A percentile compares a stretch with the other conserved stretches of the same genome.
Evolutionary conservation across 2,329 filamentous ascomycete genomes (phyloP).

Genomic region (Cordyceps farinosa): DNA sequence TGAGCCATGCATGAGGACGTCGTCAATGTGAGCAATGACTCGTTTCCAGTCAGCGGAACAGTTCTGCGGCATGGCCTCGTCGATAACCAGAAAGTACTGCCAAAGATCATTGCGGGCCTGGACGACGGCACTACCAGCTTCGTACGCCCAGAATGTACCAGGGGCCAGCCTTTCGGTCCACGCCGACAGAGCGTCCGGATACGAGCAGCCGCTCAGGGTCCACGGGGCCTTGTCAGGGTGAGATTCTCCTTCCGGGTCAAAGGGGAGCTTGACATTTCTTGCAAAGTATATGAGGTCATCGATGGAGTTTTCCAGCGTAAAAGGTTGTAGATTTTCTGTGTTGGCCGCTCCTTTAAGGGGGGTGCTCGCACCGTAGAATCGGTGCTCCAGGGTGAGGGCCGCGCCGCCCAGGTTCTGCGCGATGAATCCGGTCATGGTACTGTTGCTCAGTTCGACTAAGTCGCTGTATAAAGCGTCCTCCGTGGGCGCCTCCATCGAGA

Average conservation of each 20-base stretch:
- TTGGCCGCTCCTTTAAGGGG: slow-evolving; percentile 55
- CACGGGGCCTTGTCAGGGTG: slow-evolving; percentile 64
- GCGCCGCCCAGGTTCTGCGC: slow-evolving; percentile 65
- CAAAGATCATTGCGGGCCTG: slow-evolving; percentile 73
- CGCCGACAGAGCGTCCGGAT: slow-evolving; percentile 71
- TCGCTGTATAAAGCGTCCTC: slow-evolving; percentile 59
- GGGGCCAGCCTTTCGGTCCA: slow-evolving; percentile 71
- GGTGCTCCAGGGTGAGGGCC: slow-evolving; percentile 70
- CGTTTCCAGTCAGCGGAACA: slow-evolving; percentile 62
- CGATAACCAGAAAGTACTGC: slow-evolving; percentile 46
- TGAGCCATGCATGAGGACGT: slow-evolving; percentile 39
- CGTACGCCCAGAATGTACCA: slow-evolving; percentile 69
- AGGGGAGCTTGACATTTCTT: slow-evolving; percentile 63
- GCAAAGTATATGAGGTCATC: slow-evolving; percentile 77
- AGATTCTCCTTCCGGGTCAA: slow-evolving; percentile 60
- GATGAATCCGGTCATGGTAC: slow-evolving; percentile 63
- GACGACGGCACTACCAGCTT: slow-evolving; percentile 73
- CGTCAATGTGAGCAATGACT: slow-evolving; percentile 45
- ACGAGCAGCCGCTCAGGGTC: slow-evolving; percentile 75
- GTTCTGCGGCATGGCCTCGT: slow-evolving; percentile 45
- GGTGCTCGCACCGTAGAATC: slow-evolving; percentile 75
- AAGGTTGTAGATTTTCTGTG: slow-evolving; percentile 66
- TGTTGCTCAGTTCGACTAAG: slow-evolving; percentile 63
- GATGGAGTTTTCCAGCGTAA: slow-evolving; percentile 74
- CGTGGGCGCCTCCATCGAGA: slow-evolving; percentile 64